Percentiles rank a stretch among this genome's conserved stretches.
Evolutionary conservation across 148 eudicot genomes (phyloP).

Genomic region (Gaultheria prostrata): DNA sequence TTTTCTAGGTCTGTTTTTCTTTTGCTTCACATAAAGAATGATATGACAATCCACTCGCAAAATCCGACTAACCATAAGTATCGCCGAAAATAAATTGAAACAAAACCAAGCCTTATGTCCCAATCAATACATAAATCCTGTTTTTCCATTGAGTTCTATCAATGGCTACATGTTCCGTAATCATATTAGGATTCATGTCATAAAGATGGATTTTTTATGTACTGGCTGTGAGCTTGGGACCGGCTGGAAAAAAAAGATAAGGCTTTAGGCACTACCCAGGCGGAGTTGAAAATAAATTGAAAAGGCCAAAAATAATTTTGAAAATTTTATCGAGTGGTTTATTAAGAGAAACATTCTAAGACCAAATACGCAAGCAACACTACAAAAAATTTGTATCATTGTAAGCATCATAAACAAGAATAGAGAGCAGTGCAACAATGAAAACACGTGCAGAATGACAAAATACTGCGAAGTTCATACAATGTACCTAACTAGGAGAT

Average conservation of each 20-base stretch:
- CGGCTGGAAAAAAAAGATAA: too few relatives aligned
- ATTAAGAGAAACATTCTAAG: background rate
- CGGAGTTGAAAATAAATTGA: background rate
- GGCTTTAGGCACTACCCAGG: too few relatives aligned
- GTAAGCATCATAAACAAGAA: background rate
- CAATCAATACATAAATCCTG: too few relatives aligned
- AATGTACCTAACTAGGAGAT: too few relatives aligned
- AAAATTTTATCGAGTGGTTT: background rate
- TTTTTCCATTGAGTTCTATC: too few relatives aligned
- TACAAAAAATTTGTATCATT: background rate
- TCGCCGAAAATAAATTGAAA: too few relatives aligned
- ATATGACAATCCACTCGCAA: background rate
- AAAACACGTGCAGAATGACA: background rate
- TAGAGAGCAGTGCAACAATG: background rate
- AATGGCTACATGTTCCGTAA: too few relatives aligned
- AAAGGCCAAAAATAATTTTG: background rate
- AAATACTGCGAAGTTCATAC: background rate
- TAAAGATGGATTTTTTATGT: too few relatives aligned
- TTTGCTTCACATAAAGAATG: background rate
- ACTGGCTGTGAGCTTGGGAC: too few relatives aligned
- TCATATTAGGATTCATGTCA: too few relatives aligned
- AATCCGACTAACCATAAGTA: background rate
- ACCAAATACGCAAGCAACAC: background rate
- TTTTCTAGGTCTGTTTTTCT: background rate
- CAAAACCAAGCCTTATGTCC: too few relatives aligned